Base-by-base conservation (phyloP, 108 stramenopile species). In the Tribonema minus region DNA sequence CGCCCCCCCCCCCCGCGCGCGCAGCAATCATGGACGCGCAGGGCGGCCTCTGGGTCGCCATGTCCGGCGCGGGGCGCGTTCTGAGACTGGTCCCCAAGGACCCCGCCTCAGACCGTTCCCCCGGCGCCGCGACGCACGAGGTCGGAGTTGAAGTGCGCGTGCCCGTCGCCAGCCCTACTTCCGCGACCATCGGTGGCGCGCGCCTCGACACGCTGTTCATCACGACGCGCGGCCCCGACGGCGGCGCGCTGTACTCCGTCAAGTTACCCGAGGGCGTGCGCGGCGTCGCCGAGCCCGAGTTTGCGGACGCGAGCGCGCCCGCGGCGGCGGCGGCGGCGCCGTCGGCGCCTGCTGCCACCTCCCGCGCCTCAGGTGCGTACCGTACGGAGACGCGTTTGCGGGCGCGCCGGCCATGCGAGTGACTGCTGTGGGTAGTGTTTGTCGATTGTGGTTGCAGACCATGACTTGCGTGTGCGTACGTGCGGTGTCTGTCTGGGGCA, bases 201-300 rank as follows among this genome's bases (percentile, higher is more conserved):
- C 37, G 87, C 62, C 83, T 88, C 29, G 88, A 91, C 76, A 81
- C 86, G 39, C 74, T 91, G 26, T 91, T 89, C 78, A 88, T 91
- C 39, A 91, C 90, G 3, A 91, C 37, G 6, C 31, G 89, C 3
- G 64, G 88, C 31, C 90, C 89, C 4, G 88, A 88, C 67, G 90
- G 90, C 9, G 90, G 90, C 37, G 88, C 86, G 20, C 64, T 91
- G 12, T 91, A 87, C 74, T 63, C 85, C 2, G 78, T 88, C n/a
- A 86, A 88, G 61, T 80, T 89, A 82, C 90, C 90, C 6, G 70
- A 32, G 70, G 89, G 89, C 46, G 87, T 91, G 27, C 64, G 64
- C 30, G 90, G 90, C 36, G 35, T 91, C 12, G 88, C 88, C 1
- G 90, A 91, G 82, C 89, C 88, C 29, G 90, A 90, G 70, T 90